Conservation (phyloP, 1,284 basidiomycete species). For the Phlebopus sp. region DNA sequence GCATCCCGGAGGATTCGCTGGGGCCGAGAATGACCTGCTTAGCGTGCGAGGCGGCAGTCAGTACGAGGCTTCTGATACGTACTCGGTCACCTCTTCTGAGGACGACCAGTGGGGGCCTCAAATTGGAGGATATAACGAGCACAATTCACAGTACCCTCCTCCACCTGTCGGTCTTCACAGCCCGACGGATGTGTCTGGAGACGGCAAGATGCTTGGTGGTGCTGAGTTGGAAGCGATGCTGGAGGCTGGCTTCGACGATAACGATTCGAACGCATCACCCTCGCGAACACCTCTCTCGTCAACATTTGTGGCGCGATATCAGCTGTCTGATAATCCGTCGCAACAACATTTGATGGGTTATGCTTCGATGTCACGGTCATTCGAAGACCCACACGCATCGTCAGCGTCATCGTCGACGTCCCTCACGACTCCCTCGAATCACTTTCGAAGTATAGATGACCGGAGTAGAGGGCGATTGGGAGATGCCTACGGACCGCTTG, state of each 20-base stretch:
- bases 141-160: slow-evolving; percentile 72
- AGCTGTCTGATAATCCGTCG: slow-evolving; percentile 54
- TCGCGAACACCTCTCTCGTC: slow-evolving; percentile 37
- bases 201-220: slow-evolving; percentile 61
- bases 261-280: slow-evolving; percentile 38
- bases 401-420: slow-evolving; percentile 50
- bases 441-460: slow-evolving; percentile 38
- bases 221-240: slow-evolving; percentile 87
- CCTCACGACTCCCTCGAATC: slow-evolving; percentile 31
- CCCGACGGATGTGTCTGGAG: slow-evolving; percentile 35
- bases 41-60: slow-evolving; percentile 58
- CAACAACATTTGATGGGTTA: slow-evolving; percentile 49
- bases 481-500: slow-evolving; percentile 70
- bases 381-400: slow-evolving; percentile 34
- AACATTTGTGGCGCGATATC: slow-evolving; percentile 51
- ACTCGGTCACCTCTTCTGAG: slow-evolving; percentile 82
- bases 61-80: slow-evolving; percentile 71
- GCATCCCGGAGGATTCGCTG: slow-evolving; percentile 65
- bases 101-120: slow-evolving; percentile 92
- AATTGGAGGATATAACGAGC: slow-evolving; percentile 87
- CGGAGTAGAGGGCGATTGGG: slow-evolving; percentile 43
- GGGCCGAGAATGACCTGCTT: slow-evolving; percentile 59
- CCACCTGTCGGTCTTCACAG: slow-evolving; percentile 73
- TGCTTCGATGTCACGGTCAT: slow-evolving; percentile 51
- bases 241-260: slow-evolving; percentile 76